Evolutionary conservation across 441 rosid species (phyloP).

Genomic region (Pelargonium fulgidum): DNA sequence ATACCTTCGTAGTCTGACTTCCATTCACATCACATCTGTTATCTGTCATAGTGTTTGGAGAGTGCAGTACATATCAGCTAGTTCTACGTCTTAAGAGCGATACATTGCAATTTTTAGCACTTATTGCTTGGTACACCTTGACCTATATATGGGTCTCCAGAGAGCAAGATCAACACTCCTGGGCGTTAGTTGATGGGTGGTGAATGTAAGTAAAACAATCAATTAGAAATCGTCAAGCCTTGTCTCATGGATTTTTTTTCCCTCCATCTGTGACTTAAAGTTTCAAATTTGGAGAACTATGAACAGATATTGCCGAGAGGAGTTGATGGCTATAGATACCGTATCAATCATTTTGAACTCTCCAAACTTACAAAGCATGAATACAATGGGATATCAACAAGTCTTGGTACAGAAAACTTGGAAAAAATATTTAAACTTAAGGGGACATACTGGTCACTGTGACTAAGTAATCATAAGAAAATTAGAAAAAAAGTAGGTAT

Average conservation of each 20-base stretch:
- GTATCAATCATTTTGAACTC: not conserved
- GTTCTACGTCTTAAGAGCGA: not conserved
- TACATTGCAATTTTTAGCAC: not conserved
- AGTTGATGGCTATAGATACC: not conserved
- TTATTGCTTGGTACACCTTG: too few species aligned
- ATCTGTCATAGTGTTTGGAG: not conserved
- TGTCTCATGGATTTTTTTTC: not conserved
- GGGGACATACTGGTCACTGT: not conserved
- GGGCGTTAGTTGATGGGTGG: not conserved
- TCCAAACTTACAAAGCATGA: not conserved
- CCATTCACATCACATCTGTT: not conserved
- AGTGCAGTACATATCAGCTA: not conserved
- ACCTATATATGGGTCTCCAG: not conserved
- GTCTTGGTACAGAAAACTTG: not conserved
- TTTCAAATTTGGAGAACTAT: not conserved
- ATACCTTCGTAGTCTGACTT: not conserved
- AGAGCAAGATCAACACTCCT: slow-evolving; percentile 3
- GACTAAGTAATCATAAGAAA: not conserved
- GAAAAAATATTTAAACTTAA: not conserved
- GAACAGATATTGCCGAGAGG: not conserved
- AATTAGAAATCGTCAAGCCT: not conserved
- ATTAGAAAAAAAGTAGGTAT: not conserved
- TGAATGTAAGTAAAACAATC: not conserved
- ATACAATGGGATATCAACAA: not conserved
- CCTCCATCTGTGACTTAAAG: not conserved